Evolutionary conservation across 768 basidiomycete species (phyloP), one percentile per base, ranked within the genome.

Genomic region (Ramaria rubella): DNA sequence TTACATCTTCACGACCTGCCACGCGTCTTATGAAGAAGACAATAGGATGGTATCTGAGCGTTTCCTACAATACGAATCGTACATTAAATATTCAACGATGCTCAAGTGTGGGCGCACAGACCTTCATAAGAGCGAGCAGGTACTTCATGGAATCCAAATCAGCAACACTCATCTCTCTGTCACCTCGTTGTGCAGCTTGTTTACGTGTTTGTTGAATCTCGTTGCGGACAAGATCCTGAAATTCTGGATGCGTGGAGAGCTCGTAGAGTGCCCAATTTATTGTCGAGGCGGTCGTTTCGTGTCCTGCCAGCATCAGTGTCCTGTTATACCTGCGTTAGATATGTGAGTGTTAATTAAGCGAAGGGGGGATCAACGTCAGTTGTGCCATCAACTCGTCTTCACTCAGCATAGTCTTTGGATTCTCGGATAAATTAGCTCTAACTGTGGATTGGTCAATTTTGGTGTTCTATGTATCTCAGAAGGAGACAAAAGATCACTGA

Each of bases 251-350:
- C 1, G 49, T 55, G 4, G 77, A 65, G 27, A 81, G 66, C 44
- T 72, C 62, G 58, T 73, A 67, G 5, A 79, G 64, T 34, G 75
- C 70, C 1, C 78, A 72, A 14, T 74, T 73, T 43, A 81, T 58
- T 1, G 74, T 70, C 4, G 75, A 72, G 1, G 77, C 73, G 0
- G 77, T 76, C 7, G 78, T 81, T 56, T 80, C 78, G 55, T 76
- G 75, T 2, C 75, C 79, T 2, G 77, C 77, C 59, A 80, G 78
- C 17, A 78, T 73, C 27, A 80, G 63, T 14, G 78, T 76, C 3
- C 77, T 78, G 51, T 26, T 5, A 8, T 31, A 21, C 34, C 55
- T 34, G 8, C 30, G n/a, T 7, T 54, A 6, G 17, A 31, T 4
- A 42, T 12, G 17, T 34, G 36, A 2, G 11, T n/a, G n/a, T n/a